Conservation (phyloP, 805 yeast species). For the Naumovozyma baii region DNA sequence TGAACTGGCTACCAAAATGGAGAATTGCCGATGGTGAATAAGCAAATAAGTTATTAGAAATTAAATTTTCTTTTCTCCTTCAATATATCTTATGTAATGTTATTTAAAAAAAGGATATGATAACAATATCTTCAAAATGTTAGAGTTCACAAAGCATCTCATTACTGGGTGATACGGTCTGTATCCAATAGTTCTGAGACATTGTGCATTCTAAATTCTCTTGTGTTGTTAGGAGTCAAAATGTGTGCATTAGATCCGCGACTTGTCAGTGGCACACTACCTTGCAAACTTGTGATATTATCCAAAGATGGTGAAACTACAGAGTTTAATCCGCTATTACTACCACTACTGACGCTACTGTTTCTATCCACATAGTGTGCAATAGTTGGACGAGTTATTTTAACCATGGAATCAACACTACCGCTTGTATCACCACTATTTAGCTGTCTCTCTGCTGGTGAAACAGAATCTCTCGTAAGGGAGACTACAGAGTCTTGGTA, state of each 20-base stretch:
- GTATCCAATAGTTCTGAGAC: conserved; percentile 23
- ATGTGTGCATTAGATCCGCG: conserved; percentile 3
- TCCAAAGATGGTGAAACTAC: conserved; percentile 22
- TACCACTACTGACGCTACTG: conserved; percentile 2
- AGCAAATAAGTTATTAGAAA: background rate
- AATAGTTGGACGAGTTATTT: conserved; percentile 18
- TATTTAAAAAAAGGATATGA: too few relatives aligned
- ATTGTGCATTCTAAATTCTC: conserved; percentile 16
- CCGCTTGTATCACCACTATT: conserved; percentile 1
- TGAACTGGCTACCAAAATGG: conserved; percentile 44
- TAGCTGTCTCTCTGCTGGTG: background rate
- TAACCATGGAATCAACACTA: background rate
- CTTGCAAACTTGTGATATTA: conserved; percentile 25
- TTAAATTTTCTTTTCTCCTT: background rate
- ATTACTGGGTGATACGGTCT: conserved; percentile 28
- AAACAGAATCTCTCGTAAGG: background rate
- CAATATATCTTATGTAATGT: background rate
- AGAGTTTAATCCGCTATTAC: conserved; percentile 5
- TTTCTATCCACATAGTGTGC: conserved; percentile 16
- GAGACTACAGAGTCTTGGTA: conserved; percentile 35
- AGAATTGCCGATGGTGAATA: conserved; percentile 25
- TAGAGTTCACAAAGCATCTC: too few relatives aligned
- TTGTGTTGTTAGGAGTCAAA: conserved; percentile 28
- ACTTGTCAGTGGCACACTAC: conserved; percentile 21
- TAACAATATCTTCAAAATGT: background rate